Base-by-base conservation (phyloP, 164 flowering plant genomes). In the Euptelea pleiosperma region DNA sequence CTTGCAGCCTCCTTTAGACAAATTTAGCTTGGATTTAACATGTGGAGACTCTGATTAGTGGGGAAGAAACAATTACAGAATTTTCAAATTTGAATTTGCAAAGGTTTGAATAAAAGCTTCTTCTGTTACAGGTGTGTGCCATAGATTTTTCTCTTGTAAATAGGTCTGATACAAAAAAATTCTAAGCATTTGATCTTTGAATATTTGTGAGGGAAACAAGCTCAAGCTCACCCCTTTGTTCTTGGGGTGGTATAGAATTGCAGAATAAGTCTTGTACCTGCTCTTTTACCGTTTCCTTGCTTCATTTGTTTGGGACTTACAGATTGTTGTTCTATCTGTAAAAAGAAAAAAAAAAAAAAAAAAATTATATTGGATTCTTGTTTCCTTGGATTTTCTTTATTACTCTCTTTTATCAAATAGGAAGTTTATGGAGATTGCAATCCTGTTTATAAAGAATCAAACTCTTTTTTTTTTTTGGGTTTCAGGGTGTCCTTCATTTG, bases 1-100 rank as follows among this genome's bases (percentile, higher is more conserved):
- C 61, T 73, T 26, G 70, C 76, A 11, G 75, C 75, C 6, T 64
- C 75, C 18, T 83, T 85, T 65, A 82, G 80, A 62, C 82, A 79
- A 30, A 78, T 75, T 73, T 82, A 73, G 74, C 57, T 58, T 26
- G 44, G 44, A 41, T 30, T 30, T 41, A 40, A 10, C 11, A 33
- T 41, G 45, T 41, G 49, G 49, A 42, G 16, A 25, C 25, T 56
- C 35, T 40, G 6, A 55, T 43, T 12, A 41, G 45, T 24, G 12
- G 15, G n/a, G 25, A 31, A 16, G 26, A 12, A 48, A 48, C 19
- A 48, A 22, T 21, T 56, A 48, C 48, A 18, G 21, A 49, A 60
- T 47, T 54, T 39, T 67, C 52, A n/a, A 37, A 40, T 48, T 55
- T n/a, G n/a, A n/a, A n/a, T n/a, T 59, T 48, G 48, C 62, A 66